Evolutionary conservation across 805 yeast species (phyloP).

Genomic region (Sugiyamaella chiloensis): DNA sequence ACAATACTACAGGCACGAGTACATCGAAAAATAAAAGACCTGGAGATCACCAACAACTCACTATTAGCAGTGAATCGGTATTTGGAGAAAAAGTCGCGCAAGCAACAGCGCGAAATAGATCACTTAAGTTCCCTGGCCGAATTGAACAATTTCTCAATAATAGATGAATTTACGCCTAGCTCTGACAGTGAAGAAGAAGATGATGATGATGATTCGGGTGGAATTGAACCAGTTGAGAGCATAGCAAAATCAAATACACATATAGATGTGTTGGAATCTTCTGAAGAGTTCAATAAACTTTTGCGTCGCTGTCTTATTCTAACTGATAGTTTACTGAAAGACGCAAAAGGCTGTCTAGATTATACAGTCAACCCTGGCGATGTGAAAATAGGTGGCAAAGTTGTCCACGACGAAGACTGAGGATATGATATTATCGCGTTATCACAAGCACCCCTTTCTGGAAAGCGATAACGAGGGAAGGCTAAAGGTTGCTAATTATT

Average conservation of each 20-base stretch:
- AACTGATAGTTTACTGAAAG: conserved; percentile 18
- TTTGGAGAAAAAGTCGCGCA: conserved; percentile 26
- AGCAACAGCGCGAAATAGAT: conserved; percentile 25
- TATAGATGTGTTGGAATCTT: conserved; percentile 14
- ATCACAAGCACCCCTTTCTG: too few species aligned
- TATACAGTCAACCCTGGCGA: conserved; percentile 15
- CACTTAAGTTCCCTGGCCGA: conserved; percentile 7
- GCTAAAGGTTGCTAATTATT: too few species aligned
- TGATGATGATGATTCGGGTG: neutral
- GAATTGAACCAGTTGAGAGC: neutral
- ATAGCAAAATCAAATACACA: conserved; percentile 13
- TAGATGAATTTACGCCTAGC: neutral
- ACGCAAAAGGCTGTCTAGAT: conserved; percentile 15
- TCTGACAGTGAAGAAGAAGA: neutral
- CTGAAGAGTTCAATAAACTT: conserved; percentile 13
- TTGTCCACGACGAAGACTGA: neutral
- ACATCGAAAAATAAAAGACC: conserved; percentile 29
- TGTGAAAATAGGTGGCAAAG: conserved; percentile 14
- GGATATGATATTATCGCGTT: too few species aligned
- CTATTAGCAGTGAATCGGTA: conserved; percentile 27
- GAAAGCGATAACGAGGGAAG: too few species aligned
- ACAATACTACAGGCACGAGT: conserved; percentile 11
- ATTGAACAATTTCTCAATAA: neutral
- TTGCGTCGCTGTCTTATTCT: conserved; percentile 19
- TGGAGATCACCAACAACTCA: conserved; percentile 32